Percentiles rank a stretch among this genome's conserved stretches.
Evolutionary conservation across 805 yeast species (phyloP).

Genomic region (Wickerhamiella qilinensis): DNA sequence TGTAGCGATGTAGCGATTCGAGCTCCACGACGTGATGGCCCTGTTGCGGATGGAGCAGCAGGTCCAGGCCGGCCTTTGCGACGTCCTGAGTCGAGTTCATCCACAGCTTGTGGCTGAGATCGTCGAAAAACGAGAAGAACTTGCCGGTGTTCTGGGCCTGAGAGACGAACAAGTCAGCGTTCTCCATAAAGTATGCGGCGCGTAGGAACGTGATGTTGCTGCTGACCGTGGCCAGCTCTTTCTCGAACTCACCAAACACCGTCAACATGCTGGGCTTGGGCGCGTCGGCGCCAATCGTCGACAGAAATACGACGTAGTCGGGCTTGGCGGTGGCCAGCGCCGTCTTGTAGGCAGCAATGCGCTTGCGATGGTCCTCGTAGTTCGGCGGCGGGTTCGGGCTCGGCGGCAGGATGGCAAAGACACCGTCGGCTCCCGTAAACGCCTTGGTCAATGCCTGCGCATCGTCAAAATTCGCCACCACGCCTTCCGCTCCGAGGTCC

Average conservation of each 20-base stretch:
- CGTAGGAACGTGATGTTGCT: background rate
- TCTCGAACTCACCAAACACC: background rate
- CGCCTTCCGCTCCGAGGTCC: background rate
- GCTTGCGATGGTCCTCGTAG: background rate
- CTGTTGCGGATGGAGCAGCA: background rate
- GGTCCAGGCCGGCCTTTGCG: background rate
- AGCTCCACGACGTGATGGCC: background rate
- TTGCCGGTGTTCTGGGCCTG: background rate
- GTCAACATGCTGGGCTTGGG: background rate
- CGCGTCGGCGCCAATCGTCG: background rate
- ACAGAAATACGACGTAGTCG: background rate
- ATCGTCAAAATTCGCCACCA: background rate
- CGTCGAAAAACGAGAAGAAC: background rate
- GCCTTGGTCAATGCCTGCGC: background rate
- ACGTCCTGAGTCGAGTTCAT: background rate
- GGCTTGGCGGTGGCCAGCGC: background rate
- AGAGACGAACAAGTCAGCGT: background rate
- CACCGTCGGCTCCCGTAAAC: background rate
- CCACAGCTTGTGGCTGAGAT: background rate
- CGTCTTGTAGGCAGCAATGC: background rate
- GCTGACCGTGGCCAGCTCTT: background rate
- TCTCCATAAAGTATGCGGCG: background rate
- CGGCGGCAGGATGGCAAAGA: background rate
- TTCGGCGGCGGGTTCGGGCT: background rate
- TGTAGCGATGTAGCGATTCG: background rate